These are phyloP conservation scores for Termitomyces sp. DNA, from an alignment of 768 basidiomycete genomes.

Conservation along the genomic window DNA sequence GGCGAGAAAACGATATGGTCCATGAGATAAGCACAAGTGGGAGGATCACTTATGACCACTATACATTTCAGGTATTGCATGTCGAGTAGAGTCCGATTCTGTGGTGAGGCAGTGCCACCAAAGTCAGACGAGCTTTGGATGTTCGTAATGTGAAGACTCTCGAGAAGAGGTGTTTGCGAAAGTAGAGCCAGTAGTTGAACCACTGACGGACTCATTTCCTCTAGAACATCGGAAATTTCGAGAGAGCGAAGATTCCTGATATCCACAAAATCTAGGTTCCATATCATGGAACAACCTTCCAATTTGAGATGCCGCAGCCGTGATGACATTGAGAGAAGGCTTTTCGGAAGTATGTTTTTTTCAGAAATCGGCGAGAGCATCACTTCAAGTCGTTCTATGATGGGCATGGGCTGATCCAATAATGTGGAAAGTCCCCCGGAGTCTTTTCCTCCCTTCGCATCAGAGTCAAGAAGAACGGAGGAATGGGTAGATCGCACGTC, in stretches of 20 bases:
- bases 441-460: background rate
- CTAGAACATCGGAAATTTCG: background rate
- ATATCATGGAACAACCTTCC: background rate
- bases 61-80: background rate
- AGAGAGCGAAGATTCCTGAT: background rate
- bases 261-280: background rate
- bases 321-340: background rate
- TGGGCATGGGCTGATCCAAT: background rate
- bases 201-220: background rate
- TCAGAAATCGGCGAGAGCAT: background rate
- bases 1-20: background rate
- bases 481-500: background rate
- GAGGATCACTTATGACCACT: background rate
- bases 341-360: background rate
- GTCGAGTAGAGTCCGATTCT: background rate
- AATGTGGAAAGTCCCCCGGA: background rate
- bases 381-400: background rate
- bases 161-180: background rate
- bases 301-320: background rate
- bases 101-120: background rate
- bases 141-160: background rate
- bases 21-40: background rate
- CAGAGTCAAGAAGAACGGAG: background rate
- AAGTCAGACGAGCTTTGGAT: background rate
- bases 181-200: background rate